phyloP scores from a whole-genome alignment of 805 yeast species.

The Candida maris region DNA sequence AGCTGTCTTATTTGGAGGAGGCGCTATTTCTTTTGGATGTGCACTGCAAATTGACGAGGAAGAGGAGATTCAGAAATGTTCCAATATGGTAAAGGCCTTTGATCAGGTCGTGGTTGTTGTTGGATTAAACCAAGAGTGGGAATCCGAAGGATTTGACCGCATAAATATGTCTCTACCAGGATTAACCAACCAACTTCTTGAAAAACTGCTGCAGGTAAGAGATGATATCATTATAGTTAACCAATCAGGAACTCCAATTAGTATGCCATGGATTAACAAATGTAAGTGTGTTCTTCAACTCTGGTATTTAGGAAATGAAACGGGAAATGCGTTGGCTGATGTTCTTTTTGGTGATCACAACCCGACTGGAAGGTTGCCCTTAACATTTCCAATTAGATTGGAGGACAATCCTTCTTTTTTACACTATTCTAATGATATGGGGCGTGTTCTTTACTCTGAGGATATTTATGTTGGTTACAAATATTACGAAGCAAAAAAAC shows the following conservation, averaged over 20 bases:
- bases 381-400: slow-evolving; percentile 36
- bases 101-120: slow-evolving; percentile 36
- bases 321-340: slow-evolving; percentile 41
- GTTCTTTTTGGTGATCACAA: slow-evolving; percentile 40
- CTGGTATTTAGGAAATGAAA: slow-evolving; percentile 38
- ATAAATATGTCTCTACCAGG: slow-evolving; percentile 35
- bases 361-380: slow-evolving; percentile 40
- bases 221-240: slow-evolving; percentile 35
- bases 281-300: slow-evolving; percentile 31
- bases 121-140: slow-evolving; percentile 39
- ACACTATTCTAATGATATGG: slow-evolving; percentile 33
- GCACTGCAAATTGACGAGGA: slow-evolving; percentile 2
- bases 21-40: neutral
- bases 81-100: neutral
- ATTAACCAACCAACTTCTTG: slow-evolving; percentile 31
- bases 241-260: slow-evolving; percentile 40
- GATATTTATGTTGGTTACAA: slow-evolving; percentile 44
- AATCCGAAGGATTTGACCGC: slow-evolving; percentile 39
- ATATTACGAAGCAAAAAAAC: slow-evolving; percentile 36
- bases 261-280: slow-evolving; percentile 36
- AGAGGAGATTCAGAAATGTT: neutral
- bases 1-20: neutral
- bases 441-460: slow-evolving; percentile 40
- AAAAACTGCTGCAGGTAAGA: slow-evolving; percentile 31
- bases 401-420: slow-evolving; percentile 36